Conservation (phyloP, 768 basidiomycete species). For the Galerina marginata region DNA sequence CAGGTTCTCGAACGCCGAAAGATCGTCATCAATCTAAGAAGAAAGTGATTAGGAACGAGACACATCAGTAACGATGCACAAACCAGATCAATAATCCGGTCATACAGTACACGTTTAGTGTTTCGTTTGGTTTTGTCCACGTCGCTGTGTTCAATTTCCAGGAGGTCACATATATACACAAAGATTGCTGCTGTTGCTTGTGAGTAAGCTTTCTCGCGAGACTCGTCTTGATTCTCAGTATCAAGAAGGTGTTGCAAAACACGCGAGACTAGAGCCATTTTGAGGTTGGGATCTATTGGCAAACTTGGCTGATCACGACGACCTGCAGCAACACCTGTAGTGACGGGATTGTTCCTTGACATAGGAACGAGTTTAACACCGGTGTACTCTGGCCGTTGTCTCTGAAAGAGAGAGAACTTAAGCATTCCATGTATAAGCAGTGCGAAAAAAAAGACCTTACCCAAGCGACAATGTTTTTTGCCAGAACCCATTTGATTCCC, state of each 20-base stretch:
- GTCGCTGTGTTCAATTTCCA: slow-evolving; percentile 8
- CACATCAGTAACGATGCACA: too few relatives aligned
- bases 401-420: too few relatives aligned
- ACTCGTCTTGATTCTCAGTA: background rate
- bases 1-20: background rate
- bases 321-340: background rate
- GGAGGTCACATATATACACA: slow-evolving; percentile 13
- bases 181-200: slow-evolving; percentile 17
- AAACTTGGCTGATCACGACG: background rate
- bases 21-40: background rate
- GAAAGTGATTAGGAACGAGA: too few relatives aligned
- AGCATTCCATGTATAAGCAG: too few relatives aligned
- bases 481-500: slow-evolving; percentile 29
- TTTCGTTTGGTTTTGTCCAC: slow-evolving; percentile 2
- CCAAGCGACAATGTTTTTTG: slow-evolving; percentile 27
- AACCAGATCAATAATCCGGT: too few relatives aligned
- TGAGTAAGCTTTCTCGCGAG: slow-evolving; percentile 10
- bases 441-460: slow-evolving; percentile 12
- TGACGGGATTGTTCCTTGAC: background rate
- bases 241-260: slow-evolving; percentile 10
- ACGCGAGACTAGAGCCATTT: background rate
- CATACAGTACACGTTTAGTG: slow-evolving; percentile 16
- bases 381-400: too few relatives aligned
- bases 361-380: background rate
- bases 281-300: background rate